phyloP scores from a whole-genome alignment of 2,329 filamentous ascomycete genomes.

The Ophiostoma quercus region DNA sequence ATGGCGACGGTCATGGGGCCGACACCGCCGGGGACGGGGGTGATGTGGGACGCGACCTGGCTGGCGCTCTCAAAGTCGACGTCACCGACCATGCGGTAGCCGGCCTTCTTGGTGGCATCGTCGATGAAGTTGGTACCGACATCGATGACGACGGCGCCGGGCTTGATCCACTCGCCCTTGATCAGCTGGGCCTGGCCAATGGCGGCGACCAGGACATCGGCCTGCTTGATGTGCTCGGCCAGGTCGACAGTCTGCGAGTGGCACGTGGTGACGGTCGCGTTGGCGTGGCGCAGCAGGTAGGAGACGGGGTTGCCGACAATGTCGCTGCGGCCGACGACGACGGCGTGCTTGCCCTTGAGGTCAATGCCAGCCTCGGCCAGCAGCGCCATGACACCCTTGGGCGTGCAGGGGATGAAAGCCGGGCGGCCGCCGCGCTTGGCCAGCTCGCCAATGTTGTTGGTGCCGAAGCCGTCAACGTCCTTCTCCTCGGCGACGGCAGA shows the following conservation, averaged over 20 bases:
- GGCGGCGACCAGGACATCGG: slow-evolving; percentile 86
- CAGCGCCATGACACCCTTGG: slow-evolving; percentile 93
- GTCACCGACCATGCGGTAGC: slow-evolving; percentile 86
- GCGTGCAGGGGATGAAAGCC: slow-evolving; percentile 89
- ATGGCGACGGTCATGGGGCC: slow-evolving; percentile 99
- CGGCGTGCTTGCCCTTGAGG: slow-evolving; percentile 82
- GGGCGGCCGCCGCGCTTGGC: slow-evolving; percentile 90
- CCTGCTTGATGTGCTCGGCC: slow-evolving; percentile 67
- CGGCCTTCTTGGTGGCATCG: slow-evolving; percentile 85
- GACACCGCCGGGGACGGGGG: slow-evolving; percentile 91
- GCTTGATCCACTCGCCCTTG: slow-evolving; percentile 93
- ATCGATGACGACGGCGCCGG: slow-evolving; percentile 91
- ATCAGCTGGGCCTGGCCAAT: slow-evolving; percentile 85
- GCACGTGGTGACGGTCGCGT: slow-evolving; percentile 94
- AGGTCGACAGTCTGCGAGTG: slow-evolving; percentile 81
- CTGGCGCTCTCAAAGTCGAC: slow-evolving; percentile 84
- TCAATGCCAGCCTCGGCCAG: slow-evolving; percentile 78
- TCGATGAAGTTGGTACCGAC: slow-evolving; percentile 95
- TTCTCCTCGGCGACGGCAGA: slow-evolving; percentile 89
- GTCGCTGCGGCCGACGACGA: slow-evolving; percentile 90
- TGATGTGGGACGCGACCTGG: slow-evolving; percentile 86
- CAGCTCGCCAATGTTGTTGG: slow-evolving; percentile 90
- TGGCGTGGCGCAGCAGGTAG: slow-evolving; percentile 88
- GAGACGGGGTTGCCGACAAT: slow-evolving; percentile 97
- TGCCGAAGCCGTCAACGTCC: slow-evolving; percentile 96